phyloP scores from a whole-genome alignment of 2,329 filamentous ascomycete genomes.

The Sporothrix pallida region DNA sequence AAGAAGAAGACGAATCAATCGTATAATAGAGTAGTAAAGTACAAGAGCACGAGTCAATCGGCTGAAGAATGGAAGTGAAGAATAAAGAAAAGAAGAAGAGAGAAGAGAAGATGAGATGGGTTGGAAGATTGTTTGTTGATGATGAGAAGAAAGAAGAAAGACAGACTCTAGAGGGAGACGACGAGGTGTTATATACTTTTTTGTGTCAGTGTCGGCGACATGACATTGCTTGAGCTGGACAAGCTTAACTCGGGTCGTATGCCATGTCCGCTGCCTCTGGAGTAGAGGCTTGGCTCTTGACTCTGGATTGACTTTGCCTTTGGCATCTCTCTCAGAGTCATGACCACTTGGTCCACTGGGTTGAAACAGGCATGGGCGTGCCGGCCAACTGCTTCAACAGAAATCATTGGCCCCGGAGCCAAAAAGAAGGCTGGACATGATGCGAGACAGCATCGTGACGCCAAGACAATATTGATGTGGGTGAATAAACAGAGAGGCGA shows the following conservation, averaged over 20 bases:
- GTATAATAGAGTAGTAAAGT: conserved; percentile 17
- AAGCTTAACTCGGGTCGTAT: no score
- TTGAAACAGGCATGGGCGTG: conserved; percentile 15
- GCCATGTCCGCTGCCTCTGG: background rate
- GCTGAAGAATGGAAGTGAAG: conserved; percentile 24
- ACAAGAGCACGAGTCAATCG: conserved; percentile 34
- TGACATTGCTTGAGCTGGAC: no score
- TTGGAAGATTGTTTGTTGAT: conserved; percentile 24
- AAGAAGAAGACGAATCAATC: conserved; percentile 34
- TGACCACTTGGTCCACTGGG: background rate
- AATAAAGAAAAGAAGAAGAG: conserved; percentile 14
- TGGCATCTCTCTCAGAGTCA: background rate
- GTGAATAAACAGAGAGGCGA: background rate
- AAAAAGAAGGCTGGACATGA: background rate
- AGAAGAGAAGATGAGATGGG: conserved; percentile 14
- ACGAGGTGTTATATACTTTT: conserved; percentile 19
- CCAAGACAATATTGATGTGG: background rate
- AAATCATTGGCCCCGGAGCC: background rate
- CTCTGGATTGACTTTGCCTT: background rate
- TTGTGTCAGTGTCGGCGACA: background rate
- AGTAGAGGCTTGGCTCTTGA: background rate
- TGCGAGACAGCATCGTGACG: conserved; percentile 23
- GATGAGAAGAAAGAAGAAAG: background rate
- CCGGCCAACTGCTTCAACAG: background rate
- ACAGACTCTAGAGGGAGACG: background rate